Evolutionary conservation across 345 rosid genomes (phyloP).

Genomic region (Syzygium oleosum): DNA sequence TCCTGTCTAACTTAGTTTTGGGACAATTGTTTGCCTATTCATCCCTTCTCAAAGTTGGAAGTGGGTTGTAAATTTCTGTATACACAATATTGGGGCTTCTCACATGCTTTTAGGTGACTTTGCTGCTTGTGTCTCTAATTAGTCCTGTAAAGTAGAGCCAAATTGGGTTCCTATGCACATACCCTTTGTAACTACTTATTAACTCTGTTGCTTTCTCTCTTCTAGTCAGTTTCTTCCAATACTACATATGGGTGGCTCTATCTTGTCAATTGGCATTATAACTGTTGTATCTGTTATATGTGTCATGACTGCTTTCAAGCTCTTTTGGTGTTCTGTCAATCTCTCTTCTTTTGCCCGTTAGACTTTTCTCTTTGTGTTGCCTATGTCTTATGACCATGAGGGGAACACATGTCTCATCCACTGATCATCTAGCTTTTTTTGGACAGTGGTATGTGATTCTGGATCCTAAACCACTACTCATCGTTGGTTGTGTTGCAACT

Average conservation of each 20-base stretch:
- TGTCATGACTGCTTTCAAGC: neutral
- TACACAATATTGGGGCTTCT: constrained; percentile 30
- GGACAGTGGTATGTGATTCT: neutral
- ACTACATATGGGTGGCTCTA: constrained; percentile 2
- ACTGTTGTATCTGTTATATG: constrained; percentile 8
- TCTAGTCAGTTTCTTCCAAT: constrained; percentile 13
- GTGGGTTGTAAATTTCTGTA: constrained; percentile 52
- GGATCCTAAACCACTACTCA: neutral
- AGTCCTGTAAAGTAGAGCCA: constrained; percentile 39
- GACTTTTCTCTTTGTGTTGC: neutral
- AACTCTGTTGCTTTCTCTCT: neutral
- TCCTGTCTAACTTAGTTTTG: constrained; percentile 29
- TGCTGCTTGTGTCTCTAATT: constrained; percentile 11
- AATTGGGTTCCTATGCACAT: constrained; percentile 37
- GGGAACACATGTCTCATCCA: neutral
- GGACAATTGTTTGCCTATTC: constrained; percentile 25
- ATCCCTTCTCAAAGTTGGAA: constrained; percentile 8
- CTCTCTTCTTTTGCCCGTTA: neutral
- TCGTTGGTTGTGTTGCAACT: neutral
- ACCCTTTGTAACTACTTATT: constrained; percentile 20
- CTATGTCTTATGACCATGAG: neutral
- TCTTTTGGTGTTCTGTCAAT: neutral
- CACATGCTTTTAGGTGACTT: constrained; percentile 28
- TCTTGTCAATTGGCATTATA: constrained; percentile 3
- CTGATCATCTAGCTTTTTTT: neutral